A percentile compares a stretch with the other conserved stretches of the same genome.
These are phyloP conservation scores for Sporothrix luriei DNA, from an alignment of 2,329 filamentous ascomycete species.

Conservation along the genomic window DNA sequence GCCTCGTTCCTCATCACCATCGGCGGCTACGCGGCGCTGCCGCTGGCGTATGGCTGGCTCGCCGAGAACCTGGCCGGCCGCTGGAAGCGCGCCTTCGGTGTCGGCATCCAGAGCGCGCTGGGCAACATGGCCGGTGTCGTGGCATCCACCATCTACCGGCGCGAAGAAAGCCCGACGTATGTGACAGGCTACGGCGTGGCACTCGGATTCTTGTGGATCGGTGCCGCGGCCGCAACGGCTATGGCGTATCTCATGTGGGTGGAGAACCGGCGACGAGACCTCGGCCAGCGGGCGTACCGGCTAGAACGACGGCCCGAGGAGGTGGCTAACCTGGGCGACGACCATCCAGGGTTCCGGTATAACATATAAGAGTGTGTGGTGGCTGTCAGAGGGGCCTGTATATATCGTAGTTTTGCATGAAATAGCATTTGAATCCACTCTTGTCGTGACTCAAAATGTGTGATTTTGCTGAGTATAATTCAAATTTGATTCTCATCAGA, in stretches of 20 bases:
- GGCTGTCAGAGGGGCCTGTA: not conserved
- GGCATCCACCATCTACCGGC: constrained; percentile 51
- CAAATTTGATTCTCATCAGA: not conserved
- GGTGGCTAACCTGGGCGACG: constrained; percentile 45
- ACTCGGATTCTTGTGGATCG: constrained; percentile 52
- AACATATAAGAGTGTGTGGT: not conserved
- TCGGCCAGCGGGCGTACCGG: constrained; percentile 42
- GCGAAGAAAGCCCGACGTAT: constrained; percentile 54
- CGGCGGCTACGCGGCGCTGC: constrained; percentile 55
- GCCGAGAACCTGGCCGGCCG: constrained; percentile 60
- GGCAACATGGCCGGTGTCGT: constrained; percentile 57
- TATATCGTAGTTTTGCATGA: not conserved
- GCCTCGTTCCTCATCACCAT: constrained; percentile 58
- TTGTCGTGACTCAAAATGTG: too few relatives aligned
- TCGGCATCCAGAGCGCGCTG: constrained; percentile 55
- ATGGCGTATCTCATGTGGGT: constrained; percentile 41
- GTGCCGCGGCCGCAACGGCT: constrained; percentile 43
- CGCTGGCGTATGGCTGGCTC: constrained; percentile 59
- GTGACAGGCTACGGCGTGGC: constrained; percentile 53
- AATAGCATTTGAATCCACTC: not conserved
- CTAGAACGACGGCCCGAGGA: constrained; percentile 38
- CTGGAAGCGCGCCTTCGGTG: constrained; percentile 58
- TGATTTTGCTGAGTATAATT: too few relatives aligned
- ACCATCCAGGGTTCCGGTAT: constrained; percentile 40
- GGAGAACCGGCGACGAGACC: constrained; percentile 45